phyloP scores from a whole-genome alignment of 2,329 filamentous ascomycete species.

The Colletotrichum neosansevieriae region DNA sequence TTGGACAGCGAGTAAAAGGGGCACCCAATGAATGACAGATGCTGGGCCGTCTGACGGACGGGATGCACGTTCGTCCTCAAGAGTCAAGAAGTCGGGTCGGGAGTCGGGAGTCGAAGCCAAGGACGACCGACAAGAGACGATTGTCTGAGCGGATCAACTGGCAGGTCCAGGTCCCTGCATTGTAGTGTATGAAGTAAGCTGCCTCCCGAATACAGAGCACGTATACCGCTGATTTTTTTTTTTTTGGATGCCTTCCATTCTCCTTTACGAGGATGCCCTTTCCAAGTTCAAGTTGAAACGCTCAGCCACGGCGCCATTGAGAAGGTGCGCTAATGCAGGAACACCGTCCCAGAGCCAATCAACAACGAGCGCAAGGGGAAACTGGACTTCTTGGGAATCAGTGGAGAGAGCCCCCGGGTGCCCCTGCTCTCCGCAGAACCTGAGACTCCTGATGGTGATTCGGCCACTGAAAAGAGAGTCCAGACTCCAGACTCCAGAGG shows the following conservation, averaged over 20 bases:
- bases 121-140: slow-evolving; percentile 17
- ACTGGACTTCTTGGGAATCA: slow-evolving; percentile 14
- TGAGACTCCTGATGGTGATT: neutral
- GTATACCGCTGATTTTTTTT: slow-evolving; percentile 1
- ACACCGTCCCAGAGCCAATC: slow-evolving; percentile 31
- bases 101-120: too few relatives aligned
- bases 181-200: neutral
- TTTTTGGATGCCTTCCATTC: slow-evolving; percentile 5
- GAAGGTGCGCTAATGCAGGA: slow-evolving; percentile 39
- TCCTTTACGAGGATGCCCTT: neutral
- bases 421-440: neutral
- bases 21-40: slow-evolving; percentile 20
- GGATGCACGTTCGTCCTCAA: neutral
- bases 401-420: neutral
- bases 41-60: slow-evolving; percentile 5
- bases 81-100: too few relatives aligned
- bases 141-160: neutral
- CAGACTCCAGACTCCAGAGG: neutral
- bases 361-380: slow-evolving; percentile 8
- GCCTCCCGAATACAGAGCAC: neutral
- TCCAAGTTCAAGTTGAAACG: slow-evolving; percentile 39
- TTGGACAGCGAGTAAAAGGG: neutral
- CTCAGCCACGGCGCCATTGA: slow-evolving; percentile 39
- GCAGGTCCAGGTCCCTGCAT: neutral
- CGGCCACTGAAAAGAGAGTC: neutral